phyloP scores from a whole-genome alignment of 2,329 filamentous ascomycete species.

The Acarospora socialis region DNA sequence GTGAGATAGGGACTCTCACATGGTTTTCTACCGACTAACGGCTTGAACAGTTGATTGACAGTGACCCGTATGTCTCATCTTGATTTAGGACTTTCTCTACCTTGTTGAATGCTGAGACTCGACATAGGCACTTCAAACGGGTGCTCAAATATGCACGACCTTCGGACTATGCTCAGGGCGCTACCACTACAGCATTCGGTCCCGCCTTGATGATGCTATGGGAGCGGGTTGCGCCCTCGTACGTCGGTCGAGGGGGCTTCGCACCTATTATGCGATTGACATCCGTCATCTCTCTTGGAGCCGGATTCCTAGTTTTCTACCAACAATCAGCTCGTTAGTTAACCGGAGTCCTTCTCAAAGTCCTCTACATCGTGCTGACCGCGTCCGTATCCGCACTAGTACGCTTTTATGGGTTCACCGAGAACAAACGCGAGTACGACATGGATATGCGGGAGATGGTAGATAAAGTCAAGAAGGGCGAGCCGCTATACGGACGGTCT shows the following conservation, averaged over 20 bases:
- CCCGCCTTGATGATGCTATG: slow-evolving; percentile 62
- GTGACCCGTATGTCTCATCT: slow-evolving; percentile 66
- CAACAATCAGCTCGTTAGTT: slow-evolving; percentile 70
- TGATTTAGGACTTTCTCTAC: slow-evolving; percentile 2
- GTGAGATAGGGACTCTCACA: slow-evolving; percentile 40
- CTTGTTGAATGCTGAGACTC: slow-evolving; percentile 3
- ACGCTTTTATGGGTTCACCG: slow-evolving; percentile 87
- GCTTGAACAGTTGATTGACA: slow-evolving; percentile 75
- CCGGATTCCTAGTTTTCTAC: slow-evolving; percentile 76
- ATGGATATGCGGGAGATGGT: slow-evolving; percentile 99
- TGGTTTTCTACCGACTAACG: slow-evolving; percentile 6
- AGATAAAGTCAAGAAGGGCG: slow-evolving; percentile 79
- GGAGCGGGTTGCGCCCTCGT: slow-evolving; percentile 74
- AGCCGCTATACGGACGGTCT: slow-evolving; percentile 76
- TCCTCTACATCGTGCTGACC: slow-evolving; percentile 6
- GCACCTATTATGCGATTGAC: slow-evolving; percentile 68
- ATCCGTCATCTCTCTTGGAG: slow-evolving; percentile 55
- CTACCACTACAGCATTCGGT: slow-evolving; percentile 52
- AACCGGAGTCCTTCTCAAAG: no score
- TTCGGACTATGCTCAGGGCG: slow-evolving; percentile 66
- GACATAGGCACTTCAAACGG: slow-evolving; percentile 68
- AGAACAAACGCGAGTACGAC: slow-evolving; percentile 82
- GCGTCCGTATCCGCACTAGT: slow-evolving; percentile 43
- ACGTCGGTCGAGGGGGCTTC: slow-evolving; percentile 71
- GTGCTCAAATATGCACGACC: slow-evolving; percentile 76